Evolutionary conservation across 202 grass and related monocot genomes (phyloP), one percentile per base, ranked within the genome.

Genomic region (Zizania palustris): DNA sequence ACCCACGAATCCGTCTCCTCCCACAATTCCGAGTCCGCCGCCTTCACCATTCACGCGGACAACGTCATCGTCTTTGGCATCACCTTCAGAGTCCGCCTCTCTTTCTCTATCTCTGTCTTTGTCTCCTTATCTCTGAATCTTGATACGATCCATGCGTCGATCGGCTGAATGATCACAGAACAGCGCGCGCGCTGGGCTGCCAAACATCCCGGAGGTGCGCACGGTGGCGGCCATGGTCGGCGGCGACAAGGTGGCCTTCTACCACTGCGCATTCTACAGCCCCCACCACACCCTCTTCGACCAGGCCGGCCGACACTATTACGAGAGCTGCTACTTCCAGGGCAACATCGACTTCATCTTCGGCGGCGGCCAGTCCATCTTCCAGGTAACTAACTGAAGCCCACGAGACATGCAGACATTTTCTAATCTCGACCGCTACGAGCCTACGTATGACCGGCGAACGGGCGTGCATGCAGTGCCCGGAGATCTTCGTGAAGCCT

Each of bases 341-440:
- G 91, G 91, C 49, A 98, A 95, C 74, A 90, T 98, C 61, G 95
- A 98, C 51, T 98, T 98, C 76, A 98, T 98, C 85, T 98, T 94
- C 36, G 89, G 89, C 63, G 55, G 71, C 9, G 95, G 83, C 33
- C 91, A 95, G 65, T 98, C 95, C 39, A 81, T 98, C 8, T 98
- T 94, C 79, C 87, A 93, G 83, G 88, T 49, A 87, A 91, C 75
- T 28, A 28, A 28, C 28, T 28, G 28, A n/a, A 19, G 0, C 3
- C 6, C 41, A 11, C 11, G 15, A 13, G 6, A 43, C 14, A 50
- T 1, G 3, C 44, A 35, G 15, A 15, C 12, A 49, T 49, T 13
- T 13, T 5, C 4, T 1, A 51, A 14, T 48, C 11, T 14, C 0
- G 12, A 16, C 48, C 2, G 1, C 48, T 50, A 16, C 7, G 5